Evolutionary conservation across 805 yeast species (phyloP), one percentile per base, ranked within the genome.

Genomic region (Myxozyma vanderwaltii): DNA sequence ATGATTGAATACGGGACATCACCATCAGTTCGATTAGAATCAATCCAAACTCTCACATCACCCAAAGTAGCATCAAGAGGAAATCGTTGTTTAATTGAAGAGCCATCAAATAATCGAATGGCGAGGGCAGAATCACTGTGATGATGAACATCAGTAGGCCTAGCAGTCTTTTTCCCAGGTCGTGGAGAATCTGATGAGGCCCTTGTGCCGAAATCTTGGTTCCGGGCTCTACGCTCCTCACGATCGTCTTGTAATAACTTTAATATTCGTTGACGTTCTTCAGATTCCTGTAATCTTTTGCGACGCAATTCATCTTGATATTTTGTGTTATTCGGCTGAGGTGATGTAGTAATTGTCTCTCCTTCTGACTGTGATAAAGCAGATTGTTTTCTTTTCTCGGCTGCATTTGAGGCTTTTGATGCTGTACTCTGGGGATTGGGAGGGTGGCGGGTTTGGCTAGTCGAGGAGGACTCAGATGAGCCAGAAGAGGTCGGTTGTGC

Each of bases 71-170:
- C 76, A 1, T 65, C 58, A 0, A 80, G 71, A 0, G 68, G 59
- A 65, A 89, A 88, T 23, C 76, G 76, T 48, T 82, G 78, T 55
- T 78, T 80, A 2, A 86, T 57, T 1, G 86, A 75, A 12, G 77
- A 74, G 0, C 96, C 92, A 71, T 89, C 87, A 48, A 89, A 78
- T 39, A 87, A 74, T 65, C 88, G 82, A 12, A 89, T 76, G n/a
- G 82, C 79, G 12, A 86, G 72, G 0, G 77, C 71, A 63, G 89
- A 63, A 63, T 75, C 59, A 56, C 68, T 29, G 58, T 51, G 63
- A 63, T 55, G 52, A 35, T 39, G 61, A 15, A 38, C 24, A 31
- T 58, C 62, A 24, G 24, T 24, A 33, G 45, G 52, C 31, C 38
- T 21, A 2, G 51, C 10, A 24, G 31, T 31, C 27, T 39, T 43